phyloP scores from a whole-genome alignment of 2,329 filamentous ascomycete species.

The Pyricularia grisea region DNA sequence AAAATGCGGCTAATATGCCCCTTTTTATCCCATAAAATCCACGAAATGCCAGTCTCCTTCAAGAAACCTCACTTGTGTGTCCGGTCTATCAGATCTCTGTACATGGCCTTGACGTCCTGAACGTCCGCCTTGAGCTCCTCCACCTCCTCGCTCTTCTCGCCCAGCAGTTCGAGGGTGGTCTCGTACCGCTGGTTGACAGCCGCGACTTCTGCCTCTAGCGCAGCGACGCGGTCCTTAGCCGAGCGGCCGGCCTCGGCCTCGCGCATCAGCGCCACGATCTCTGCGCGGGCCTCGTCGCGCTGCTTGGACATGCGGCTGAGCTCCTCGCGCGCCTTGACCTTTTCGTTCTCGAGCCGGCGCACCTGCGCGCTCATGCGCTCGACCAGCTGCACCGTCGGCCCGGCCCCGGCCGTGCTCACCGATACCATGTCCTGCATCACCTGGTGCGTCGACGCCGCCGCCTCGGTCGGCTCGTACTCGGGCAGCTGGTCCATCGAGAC shows the following conservation, averaged over 20 bases:
- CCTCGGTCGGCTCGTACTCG: slow-evolving; percentile 43
- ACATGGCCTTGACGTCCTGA: slow-evolving; percentile 89
- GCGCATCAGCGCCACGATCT: slow-evolving; percentile 85
- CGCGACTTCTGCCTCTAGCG: slow-evolving; percentile 56
- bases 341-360: slow-evolving; percentile 82
- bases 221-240: slow-evolving; percentile 48
- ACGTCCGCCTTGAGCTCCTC: slow-evolving; percentile 88
- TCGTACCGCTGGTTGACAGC: slow-evolving; percentile 72
- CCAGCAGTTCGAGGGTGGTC: slow-evolving; percentile 86
- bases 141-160: slow-evolving; percentile 92
- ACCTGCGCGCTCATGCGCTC: slow-evolving; percentile 94
- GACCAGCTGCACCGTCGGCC: slow-evolving; percentile 88
- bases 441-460: slow-evolving; percentile 52
- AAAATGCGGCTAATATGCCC: neutral
- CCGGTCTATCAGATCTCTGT: slow-evolving; percentile 81
- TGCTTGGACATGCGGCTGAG: slow-evolving; percentile 71
- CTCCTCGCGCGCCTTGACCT: slow-evolving; percentile 82
- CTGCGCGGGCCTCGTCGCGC: slow-evolving; percentile 80
- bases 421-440: slow-evolving; percentile 78
- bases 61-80: slow-evolving; percentile 39
- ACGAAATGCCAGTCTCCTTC: neutral
- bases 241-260: slow-evolving; percentile 65
- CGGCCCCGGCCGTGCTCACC: slow-evolving; percentile 80
- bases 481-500: slow-evolving; percentile 37
- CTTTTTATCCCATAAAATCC: neutral